Percentiles rank a stretch among this genome's conserved stretches.
Conservation (phyloP, 345 rosid species). For the Aquilaria sinensis region DNA sequence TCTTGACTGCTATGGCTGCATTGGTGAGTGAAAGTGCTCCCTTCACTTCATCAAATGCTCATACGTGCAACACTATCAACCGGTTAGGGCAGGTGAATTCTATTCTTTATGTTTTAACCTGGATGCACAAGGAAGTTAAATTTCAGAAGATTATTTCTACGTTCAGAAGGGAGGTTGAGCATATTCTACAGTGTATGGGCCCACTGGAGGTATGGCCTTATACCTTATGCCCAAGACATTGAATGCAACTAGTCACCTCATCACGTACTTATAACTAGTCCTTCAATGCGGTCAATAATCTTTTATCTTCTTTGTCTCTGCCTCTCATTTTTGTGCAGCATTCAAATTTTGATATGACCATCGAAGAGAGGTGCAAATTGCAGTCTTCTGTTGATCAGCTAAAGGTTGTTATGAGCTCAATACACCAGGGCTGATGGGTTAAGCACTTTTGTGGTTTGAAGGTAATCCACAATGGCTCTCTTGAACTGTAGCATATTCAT, state of each 20-base stretch:
- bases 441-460: neutral
- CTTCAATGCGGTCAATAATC: too few species aligned
- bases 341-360: conserved; percentile 32
- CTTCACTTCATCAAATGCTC: conserved; percentile 17
- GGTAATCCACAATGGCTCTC: neutral
- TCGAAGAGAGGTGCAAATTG: conserved; percentile 52
- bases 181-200: conserved; percentile 31
- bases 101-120: conserved; percentile 42
- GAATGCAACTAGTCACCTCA: too few species aligned
- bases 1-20: conserved; percentile 34
- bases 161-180: conserved; percentile 39
- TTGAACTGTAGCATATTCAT: too few species aligned
- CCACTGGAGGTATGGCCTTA: conserved; percentile 47
- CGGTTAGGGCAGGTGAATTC: conserved; percentile 30
- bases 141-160: conserved; percentile 30
- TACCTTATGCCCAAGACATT: neutral
- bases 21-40: conserved; percentile 27
- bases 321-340: conserved; percentile 24
- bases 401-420: conserved; percentile 22
- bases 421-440: neutral
- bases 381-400: conserved; percentile 36
- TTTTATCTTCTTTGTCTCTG: too few species aligned
- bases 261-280: too few species aligned
- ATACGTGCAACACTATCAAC: conserved; percentile 14
- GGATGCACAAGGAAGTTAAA: conserved; percentile 50